Evolutionary conservation across 1,284 basidiomycete species (phyloP).

Genomic region (Golubevia pallescens): DNA sequence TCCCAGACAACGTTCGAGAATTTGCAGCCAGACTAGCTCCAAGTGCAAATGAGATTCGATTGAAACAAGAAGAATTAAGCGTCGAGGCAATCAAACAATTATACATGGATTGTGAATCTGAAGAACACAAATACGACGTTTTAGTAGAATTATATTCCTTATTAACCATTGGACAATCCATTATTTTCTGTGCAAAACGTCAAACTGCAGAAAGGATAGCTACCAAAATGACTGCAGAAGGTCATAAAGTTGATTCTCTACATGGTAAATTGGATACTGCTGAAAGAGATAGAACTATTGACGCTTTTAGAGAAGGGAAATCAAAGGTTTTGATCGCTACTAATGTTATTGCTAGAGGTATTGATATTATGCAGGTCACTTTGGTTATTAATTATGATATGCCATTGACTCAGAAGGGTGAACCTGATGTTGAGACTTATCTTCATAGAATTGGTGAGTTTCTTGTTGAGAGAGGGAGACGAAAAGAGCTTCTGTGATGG

Average conservation of each 20-base stretch:
- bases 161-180: conserved; percentile 93
- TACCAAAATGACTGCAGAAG: conserved; percentile 85
- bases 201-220: conserved; percentile 92
- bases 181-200: conserved; percentile 84
- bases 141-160: conserved; percentile 88
- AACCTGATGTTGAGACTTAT: conserved; percentile 94
- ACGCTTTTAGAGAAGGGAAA: conserved; percentile 91
- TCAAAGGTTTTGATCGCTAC: conserved; percentile 98
- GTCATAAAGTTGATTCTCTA: conserved; percentile 93
- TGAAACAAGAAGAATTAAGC: conserved; percentile 90
- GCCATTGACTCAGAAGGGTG: conserved; percentile 72
- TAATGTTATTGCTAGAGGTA: conserved; percentile 96
- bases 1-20: conserved; percentile 86
- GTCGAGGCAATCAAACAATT: conserved; percentile 96
- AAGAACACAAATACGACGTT: conserved; percentile 93
- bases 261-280: conserved; percentile 89
- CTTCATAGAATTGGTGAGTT: conserved; percentile 91
- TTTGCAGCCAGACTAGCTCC: conserved; percentile 94
- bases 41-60: conserved; percentile 91
- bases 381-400: conserved; percentile 83
- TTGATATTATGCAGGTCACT: conserved; percentile 98
- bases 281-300: conserved; percentile 90
- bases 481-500: background rate
- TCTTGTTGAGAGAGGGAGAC: no score
- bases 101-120: conserved; percentile 83